phyloP scores from a whole-genome alignment of 177 flowering plant species.

The Vitis hybrid region DNA sequence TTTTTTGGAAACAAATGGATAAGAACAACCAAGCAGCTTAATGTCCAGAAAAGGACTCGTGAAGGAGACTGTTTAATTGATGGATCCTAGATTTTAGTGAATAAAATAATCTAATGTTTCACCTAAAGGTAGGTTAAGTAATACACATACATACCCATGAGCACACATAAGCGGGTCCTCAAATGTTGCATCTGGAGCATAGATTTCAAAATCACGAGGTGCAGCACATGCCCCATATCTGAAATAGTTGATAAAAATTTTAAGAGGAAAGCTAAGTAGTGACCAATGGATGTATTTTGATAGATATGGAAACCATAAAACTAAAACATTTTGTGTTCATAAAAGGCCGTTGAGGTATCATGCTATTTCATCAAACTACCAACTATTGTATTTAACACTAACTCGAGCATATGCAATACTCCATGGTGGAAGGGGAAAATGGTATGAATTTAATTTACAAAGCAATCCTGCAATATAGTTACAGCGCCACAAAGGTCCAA shows the following conservation, averaged over 20 bases:
- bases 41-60: background rate
- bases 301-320: background rate
- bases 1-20: background rate
- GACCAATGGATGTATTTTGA: background rate
- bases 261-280: background rate
- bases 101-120: background rate
- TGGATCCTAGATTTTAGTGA: background rate
- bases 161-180: constrained; percentile 73
- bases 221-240: constrained; percentile 54
- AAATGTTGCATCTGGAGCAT: constrained; percentile 55
- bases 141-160: constrained; percentile 36
- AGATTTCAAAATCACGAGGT: constrained; percentile 54
- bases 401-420: too few species aligned
- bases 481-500: too few species aligned
- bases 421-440: too few species aligned
- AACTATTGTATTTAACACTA: too few species aligned
- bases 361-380: too few species aligned
- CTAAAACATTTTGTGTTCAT: too few species aligned
- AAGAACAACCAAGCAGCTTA: background rate
- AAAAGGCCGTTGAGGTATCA: too few species aligned
- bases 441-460: too few species aligned
- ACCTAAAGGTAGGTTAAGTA: background rate
- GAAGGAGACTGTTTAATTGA: background rate
- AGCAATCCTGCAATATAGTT: too few species aligned
- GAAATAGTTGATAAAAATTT: constrained; percentile 15